Evolutionary conservation across 169 alveolate genomes (phyloP), one percentile per base, ranked within the genome.

Genomic region (Plasmodium falciparum): DNA sequence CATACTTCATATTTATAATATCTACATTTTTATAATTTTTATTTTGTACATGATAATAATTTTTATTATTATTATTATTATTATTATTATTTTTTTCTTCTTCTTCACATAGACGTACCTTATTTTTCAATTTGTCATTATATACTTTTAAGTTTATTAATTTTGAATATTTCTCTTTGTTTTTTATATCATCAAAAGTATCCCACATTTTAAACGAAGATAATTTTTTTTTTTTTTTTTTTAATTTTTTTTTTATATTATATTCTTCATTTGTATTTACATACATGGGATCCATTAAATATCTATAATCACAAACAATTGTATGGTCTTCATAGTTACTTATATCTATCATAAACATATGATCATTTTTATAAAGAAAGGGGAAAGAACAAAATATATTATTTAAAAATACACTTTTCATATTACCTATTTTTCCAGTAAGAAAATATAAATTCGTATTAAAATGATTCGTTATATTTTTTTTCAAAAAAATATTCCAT

Each of bases 261-360:
- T 49, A 17, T 8, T 26, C 56, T 33, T 33, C 6, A 4, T 33
- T 33, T 33, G 9, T 33, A 33, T 33, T 33, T 33, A 65, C 24
- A 6, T 9, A 24, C n/a, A 12, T 24, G 2, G 90, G 70, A 12
- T 62, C 17, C 24, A 45, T 47, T 5, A 33, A 43, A 80, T 67
- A 80, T 71, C 62, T 66, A 62, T 58, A 80, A 72, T 80, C 80
- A 67, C 70, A 20, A 47, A 80, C 80, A n/a, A 80, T 80, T 8
- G 78, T 61, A 24, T 9, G 15, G 11, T 71, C 22, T 26, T 70
- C 75, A 80, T 80, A 80, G 17, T 80, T n/a, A n/a, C 15, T 29
- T 49, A 80, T 50, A 15, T 80, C 90, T 26, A 80, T 70, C 6
- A 62, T 26, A 26, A 22, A 45, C 2, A 54, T 61, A 13, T n/a